A percentile compares a stretch with the other conserved stretches of the same genome.
phyloP scores from a whole-genome alignment of 2,329 filamentous ascomycete genomes.

The Colletotrichum shisoi region DNA sequence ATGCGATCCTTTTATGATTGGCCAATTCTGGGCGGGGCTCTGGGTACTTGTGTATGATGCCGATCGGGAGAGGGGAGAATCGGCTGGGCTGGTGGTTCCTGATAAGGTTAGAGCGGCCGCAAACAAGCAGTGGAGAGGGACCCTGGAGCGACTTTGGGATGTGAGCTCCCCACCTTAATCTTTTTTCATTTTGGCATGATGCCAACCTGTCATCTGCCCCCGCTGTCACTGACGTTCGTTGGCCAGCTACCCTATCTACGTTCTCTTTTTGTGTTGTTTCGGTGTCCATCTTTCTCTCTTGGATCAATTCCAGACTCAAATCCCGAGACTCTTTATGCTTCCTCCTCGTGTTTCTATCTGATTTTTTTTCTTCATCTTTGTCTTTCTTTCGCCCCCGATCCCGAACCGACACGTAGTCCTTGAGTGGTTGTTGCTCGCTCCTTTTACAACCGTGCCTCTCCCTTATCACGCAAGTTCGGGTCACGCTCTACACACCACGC shows the following conservation, averaged over 20 bases:
- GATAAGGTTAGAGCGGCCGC: slow-evolving; percentile 37
- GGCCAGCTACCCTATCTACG: background rate
- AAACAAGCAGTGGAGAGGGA: slow-evolving; percentile 34
- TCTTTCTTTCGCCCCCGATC: background rate
- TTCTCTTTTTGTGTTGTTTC: slow-evolving; percentile 9
- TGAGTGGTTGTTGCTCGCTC: slow-evolving; percentile 5
- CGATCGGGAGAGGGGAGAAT: slow-evolving; percentile 35
- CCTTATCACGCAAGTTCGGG: background rate
- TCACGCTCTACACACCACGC: background rate
- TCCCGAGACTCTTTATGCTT: background rate
- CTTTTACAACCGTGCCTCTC: background rate
- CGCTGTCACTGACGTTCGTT: slow-evolving; percentile 9
- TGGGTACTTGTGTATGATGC: slow-evolving; percentile 29
- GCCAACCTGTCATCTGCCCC: slow-evolving; percentile 41
- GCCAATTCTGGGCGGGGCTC: slow-evolving; percentile 34
- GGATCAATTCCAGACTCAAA: background rate
- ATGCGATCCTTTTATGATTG: slow-evolving; percentile 38
- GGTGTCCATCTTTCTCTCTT: slow-evolving; percentile 2
- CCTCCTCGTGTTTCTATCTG: background rate
- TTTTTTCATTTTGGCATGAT: slow-evolving; percentile 41
- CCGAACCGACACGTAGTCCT: background rate
- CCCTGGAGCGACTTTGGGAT: slow-evolving; percentile 30
- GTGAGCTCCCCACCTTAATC: slow-evolving; percentile 37
- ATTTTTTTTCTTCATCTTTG: background rate
- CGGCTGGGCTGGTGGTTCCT: slow-evolving; percentile 32